Evolutionary conservation across 352 stramenopile genomes (phyloP), one percentile per base, ranked within the genome.

Genomic region (Thalassiosira livingstoniorum): DNA sequence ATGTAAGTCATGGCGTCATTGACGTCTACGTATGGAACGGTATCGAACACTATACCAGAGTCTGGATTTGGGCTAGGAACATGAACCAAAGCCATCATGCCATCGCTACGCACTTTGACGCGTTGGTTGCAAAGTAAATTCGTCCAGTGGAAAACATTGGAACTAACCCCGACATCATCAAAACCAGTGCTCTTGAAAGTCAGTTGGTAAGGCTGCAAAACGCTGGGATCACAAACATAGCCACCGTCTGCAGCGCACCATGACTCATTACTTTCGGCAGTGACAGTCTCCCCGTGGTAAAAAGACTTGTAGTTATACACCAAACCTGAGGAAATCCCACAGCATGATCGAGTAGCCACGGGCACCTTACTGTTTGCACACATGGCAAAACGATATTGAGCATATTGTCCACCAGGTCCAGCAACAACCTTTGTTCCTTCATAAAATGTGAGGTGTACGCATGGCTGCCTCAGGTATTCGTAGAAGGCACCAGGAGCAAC

Each of bases 401-500:
- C n/a, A n/a, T n/a, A n/a, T n/a, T n/a, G n/a, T n/a, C n/a, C n/a
- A n/a, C n/a, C n/a, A n/a, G n/a, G 82, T 57, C 77, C 82, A 45
- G 68, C 86, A 29, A 87, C 72, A 43, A 91, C 74, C 60, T 87
- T 87, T 42, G 79, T 88, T 11, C 78, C 65, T 34, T 86, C 72
- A 58, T 87, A 87, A 63, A 90, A 88, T 31, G 69, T 54, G 43
- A 84, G 47, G 34, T 87, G 29, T 51, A 90, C 77, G 39, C 86
- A 91, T 13, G 86, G 79, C n/a, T 87, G 75, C 4, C 79, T 75
- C 42, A 90, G 65, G 29, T 90, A 90, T 51, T 91, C 86, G 60
- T 88, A 91, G 66, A 88, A 90, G 34, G 61, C 67, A 54, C 79
- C 79, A 47, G 83, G 79, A 32, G 54, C 39, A 5, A 90, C 79